phyloP scores from a whole-genome alignment of 1,284 basidiomycete genomes.

The Peniophora sp. region DNA sequence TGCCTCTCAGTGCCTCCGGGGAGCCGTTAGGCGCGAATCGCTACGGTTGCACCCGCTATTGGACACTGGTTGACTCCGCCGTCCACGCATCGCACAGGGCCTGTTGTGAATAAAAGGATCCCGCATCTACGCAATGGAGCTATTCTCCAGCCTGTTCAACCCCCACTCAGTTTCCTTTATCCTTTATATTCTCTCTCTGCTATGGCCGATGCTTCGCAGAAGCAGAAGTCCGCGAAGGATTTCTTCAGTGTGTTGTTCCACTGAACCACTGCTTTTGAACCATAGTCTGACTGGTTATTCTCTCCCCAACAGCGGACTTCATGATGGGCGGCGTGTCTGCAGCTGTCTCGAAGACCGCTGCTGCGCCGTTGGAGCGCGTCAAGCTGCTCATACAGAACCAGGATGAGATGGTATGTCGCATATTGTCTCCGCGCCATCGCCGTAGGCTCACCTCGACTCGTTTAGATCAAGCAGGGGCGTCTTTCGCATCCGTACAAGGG shows the following conservation, averaged over 20 bases:
- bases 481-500: slow-evolving; percentile 91
- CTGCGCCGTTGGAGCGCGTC: slow-evolving; percentile 98
- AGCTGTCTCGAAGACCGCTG: slow-evolving; percentile 95
- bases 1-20: too few species aligned
- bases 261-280: slow-evolving; percentile 4
- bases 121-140: too few species aligned
- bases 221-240: slow-evolving; percentile 72
- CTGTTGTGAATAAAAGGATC: too few species aligned
- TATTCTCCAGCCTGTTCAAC: slow-evolving; percentile 13
- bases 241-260: slow-evolving; percentile 54
- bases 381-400: slow-evolving; percentile 98
- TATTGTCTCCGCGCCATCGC: neutral
- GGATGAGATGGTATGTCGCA: slow-evolving; percentile 71
- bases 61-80: too few species aligned
- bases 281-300: slow-evolving; percentile 26
- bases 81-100: too few species aligned
- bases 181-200: slow-evolving; percentile 24
- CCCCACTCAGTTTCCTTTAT: slow-evolving; percentile 40
- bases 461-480: slow-evolving; percentile 93
- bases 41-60: too few species aligned
- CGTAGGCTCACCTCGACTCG: slow-evolving; percentile 14
- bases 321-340: slow-evolving; percentile 91
- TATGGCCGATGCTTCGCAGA: slow-evolving; percentile 76
- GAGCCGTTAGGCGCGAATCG: too few species aligned
- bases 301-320: slow-evolving; percentile 61